Evolutionary conservation across 495 filamentous ascomycete species (phyloP).

Genomic region (Aspergillus taichungensis): DNA sequence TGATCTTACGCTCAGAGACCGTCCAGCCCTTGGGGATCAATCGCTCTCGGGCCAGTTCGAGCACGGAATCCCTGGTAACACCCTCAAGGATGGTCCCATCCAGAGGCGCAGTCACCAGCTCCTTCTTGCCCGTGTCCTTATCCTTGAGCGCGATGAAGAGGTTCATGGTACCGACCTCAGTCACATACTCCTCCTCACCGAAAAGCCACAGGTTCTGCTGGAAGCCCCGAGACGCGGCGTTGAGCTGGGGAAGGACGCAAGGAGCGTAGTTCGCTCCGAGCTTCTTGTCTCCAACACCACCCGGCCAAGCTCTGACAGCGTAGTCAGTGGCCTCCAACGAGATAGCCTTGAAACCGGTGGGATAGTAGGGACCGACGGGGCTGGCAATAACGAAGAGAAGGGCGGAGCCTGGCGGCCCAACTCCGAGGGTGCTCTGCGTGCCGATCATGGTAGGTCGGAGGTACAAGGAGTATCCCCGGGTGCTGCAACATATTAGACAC

Average conservation of each 20-base stretch:
- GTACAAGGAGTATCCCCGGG: conserved; percentile 84
- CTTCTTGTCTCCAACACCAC: conserved; percentile 95
- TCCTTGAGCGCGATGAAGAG: conserved; percentile 76
- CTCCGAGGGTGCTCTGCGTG: conserved; percentile 85
- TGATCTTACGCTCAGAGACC: conserved; percentile 79
- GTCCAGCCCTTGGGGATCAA: conserved; percentile 81
- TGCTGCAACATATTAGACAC: conserved; percentile 22
- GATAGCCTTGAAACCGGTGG: conserved; percentile 93
- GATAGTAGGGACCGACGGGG: conserved; percentile 96
- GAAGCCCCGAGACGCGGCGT: conserved; percentile 82
- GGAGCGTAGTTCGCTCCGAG: conserved; percentile 97
- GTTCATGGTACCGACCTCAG: conserved; percentile 98
- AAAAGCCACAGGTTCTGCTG: conserved; percentile 99
- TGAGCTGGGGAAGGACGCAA: conserved; percentile 84
- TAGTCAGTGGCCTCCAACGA: conserved; percentile 89
- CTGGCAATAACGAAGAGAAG: conserved; percentile 91
- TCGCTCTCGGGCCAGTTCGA: conserved; percentile 73
- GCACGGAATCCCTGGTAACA: conserved; percentile 81
- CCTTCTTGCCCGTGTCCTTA: conserved; percentile 77
- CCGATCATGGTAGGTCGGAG: conserved; percentile 95
- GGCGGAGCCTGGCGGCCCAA: conserved; percentile 82
- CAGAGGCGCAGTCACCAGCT: conserved; percentile 83
- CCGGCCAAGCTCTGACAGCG: conserved; percentile 94
- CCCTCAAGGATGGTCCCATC: conserved; percentile 97
- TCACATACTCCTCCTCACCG: conserved; percentile 85